A percentile compares a stretch with the other conserved stretches of the same genome.
Conservation (phyloP, 2,329 filamentous ascomycete genomes). For the Penicillium sp. region DNA sequence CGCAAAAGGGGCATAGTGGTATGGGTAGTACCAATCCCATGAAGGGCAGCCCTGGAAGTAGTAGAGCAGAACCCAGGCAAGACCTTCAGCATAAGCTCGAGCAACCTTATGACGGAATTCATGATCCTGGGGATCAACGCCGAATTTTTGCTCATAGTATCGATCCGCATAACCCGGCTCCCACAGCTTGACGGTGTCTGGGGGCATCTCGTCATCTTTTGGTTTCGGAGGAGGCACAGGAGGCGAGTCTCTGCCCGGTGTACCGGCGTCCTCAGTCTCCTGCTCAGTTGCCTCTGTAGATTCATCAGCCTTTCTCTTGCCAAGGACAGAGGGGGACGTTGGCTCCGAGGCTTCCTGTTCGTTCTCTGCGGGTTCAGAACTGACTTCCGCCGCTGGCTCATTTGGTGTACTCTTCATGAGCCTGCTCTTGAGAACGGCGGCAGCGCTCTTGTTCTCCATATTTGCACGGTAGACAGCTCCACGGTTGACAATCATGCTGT, state of each 20-base stretch:
- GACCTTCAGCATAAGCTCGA: constrained; percentile 84
- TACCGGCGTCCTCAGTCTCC: constrained; percentile 44
- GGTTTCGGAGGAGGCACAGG: constrained; percentile 46
- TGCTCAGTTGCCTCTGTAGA: constrained; percentile 43
- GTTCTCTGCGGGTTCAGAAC: constrained; percentile 22
- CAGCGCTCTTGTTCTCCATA: constrained; percentile 87
- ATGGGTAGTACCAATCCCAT: constrained; percentile 99
- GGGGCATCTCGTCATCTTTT: constrained; percentile 57
- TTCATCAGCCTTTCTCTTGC: constrained; percentile 62
- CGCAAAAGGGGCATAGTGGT: constrained; percentile 96
- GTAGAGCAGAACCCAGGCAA: constrained; percentile 92
- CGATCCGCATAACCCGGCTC: constrained; percentile 91
- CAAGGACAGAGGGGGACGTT: constrained; percentile 31
- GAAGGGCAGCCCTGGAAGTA: constrained; percentile 98
- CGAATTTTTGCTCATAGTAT: constrained; percentile 96
- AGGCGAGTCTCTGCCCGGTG: constrained; percentile 56
- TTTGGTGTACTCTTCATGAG: constrained; percentile 49
- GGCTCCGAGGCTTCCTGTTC: constrained; percentile 22
- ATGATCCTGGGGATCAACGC: constrained; percentile 71
- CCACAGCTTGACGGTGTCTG: constrained; percentile 85
- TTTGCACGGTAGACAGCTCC: constrained; percentile 62
- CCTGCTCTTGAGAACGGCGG: constrained; percentile 76
- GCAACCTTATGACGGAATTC: constrained; percentile 87
- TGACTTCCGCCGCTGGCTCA: constrained; percentile 15
- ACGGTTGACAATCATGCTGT: constrained; percentile 81